Base-by-base conservation (phyloP, 2,329 filamentous ascomycete species). In the Aspergillus bombycis region DNA sequence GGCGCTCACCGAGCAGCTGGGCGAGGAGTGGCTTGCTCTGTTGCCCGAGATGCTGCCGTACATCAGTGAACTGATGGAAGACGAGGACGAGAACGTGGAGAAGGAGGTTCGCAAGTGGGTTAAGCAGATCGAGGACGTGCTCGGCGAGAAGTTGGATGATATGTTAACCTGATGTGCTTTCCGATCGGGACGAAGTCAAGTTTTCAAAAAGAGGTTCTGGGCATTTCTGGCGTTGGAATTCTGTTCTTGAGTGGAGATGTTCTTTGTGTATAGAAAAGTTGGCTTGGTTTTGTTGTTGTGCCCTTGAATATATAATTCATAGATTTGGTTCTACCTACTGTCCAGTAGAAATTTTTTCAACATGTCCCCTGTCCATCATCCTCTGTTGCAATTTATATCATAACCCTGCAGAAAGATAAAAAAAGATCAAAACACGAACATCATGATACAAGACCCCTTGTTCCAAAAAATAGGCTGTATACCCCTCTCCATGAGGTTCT, bases 21-120 rank as follows among this genome's bases (percentile, higher is more conserved):
- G 94, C 63, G 94, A 98, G 77, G 95, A 99, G 75, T 99, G 95
- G 95, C 80, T 99, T 64, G 87, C 89, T 1, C 86, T 96, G 82
- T 78, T 98, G 74, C 93, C 94, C 0, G 95, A 99, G 85, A 98
- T 97, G 91, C 81, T 99, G 76, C 94, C 96, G 23, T 92, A 94
- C 68, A 97, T 99, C 71, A 96, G 92, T 73, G 95, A 99, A 81
- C 78, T 97, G 73, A 91, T 97, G 80, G 95, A 99, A 75, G 95
- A 99, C 76, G 95, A 98, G 70, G 94, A 98, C 74, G 95, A 98
- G 80, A 85, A 86, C 32, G 94, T 99, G 28, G 95, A 99, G 82
- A 84, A 88, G 74, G 94, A 97, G 82, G 94, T 93, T 43, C 87
- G 94, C 75, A 85, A 88, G 72, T 97, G 95, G 94, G 95, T 98